phyloP scores from a whole-genome alignment of 2,329 filamentous ascomycete genomes.

The Myotisia sp. region DNA sequence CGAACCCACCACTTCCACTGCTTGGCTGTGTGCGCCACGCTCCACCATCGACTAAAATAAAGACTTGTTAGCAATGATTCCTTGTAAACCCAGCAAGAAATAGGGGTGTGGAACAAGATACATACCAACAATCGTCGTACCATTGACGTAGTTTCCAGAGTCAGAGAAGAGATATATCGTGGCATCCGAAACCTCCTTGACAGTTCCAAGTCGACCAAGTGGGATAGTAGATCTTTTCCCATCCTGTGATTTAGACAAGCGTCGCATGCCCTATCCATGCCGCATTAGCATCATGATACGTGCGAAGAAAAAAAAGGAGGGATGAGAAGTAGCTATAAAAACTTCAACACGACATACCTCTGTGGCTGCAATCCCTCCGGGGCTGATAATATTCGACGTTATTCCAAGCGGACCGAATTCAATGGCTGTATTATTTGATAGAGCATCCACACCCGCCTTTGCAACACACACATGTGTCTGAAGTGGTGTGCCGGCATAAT shows the following conservation, averaged over 20 bases:
- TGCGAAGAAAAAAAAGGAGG: not conserved
- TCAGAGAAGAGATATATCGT: conserved; percentile 82
- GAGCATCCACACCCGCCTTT: conserved; percentile 78
- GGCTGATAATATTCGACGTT: conserved; percentile 76
- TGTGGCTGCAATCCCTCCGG: conserved; percentile 71
- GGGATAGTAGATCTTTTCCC: conserved; percentile 46
- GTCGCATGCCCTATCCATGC: conserved; percentile 43
- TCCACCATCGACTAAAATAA: conserved; percentile 28
- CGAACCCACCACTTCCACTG: conserved; percentile 24
- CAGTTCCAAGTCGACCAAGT: conserved; percentile 58
- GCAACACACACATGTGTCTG: conserved; percentile 85
- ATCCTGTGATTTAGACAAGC: conserved; percentile 43
- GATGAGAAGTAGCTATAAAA: not conserved
- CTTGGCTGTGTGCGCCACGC: conserved; percentile 26
- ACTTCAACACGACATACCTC: conserved; percentile 35
- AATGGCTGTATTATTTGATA: conserved; percentile 64
- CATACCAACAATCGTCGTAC: conserved; percentile 55
- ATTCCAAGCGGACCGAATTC: conserved; percentile 83
- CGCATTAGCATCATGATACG: not conserved
- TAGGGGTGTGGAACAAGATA: conserved; percentile 10
- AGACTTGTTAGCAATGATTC: too few species aligned
- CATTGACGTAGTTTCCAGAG: conserved; percentile 73
- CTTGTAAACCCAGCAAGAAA: not conserved
- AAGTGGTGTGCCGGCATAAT: conserved; percentile 73
- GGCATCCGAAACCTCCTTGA: conserved; percentile 83